Percentiles rank a stretch among this genome's conserved stretches.
Evolutionary conservation across 2,329 filamentous ascomycete genomes (phyloP).

Genomic region (Incumbomyces delicatus): DNA sequence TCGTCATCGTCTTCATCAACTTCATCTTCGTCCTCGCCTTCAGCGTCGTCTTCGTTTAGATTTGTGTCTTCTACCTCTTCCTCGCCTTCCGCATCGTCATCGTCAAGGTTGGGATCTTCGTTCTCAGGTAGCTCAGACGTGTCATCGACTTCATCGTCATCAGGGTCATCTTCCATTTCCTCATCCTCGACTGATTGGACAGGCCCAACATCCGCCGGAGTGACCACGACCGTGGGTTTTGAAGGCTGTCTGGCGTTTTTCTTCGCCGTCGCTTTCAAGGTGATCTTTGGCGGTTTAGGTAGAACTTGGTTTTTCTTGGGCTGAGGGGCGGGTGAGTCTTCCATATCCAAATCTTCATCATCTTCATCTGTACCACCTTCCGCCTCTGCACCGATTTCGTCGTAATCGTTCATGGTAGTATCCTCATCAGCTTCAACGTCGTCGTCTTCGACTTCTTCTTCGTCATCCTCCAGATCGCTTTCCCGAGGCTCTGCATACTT

Average conservation of each 20-base stretch:
- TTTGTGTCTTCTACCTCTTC: conserved; percentile 24
- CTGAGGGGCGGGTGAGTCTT: conserved; percentile 31
- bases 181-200: conserved; percentile 39
- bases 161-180: conserved; percentile 38
- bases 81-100: conserved; percentile 37
- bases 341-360: conserved; percentile 34
- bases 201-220: conserved; percentile 26
- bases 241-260: conserved; percentile 26
- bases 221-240: conserved; percentile 27
- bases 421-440: conserved; percentile 21
- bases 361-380: conserved; percentile 22
- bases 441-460: conserved; percentile 22
- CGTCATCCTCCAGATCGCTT: conserved; percentile 36
- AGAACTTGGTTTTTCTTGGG: conserved; percentile 10
- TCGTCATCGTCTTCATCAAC: conserved; percentile 24
- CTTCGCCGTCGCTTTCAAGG: conserved; percentile 18
- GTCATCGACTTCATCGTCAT: conserved; percentile 43
- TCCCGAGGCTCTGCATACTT: conserved; percentile 28
- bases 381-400: conserved; percentile 25
- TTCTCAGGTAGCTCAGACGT: conserved; percentile 9
- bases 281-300: conserved; percentile 20
- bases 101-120: conserved; percentile 9
- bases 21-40: conserved; percentile 24
- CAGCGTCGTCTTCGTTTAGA: conserved; percentile 1
- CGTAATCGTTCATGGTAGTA: conserved; percentile 18